Evolutionary conservation across 116 monocot genomes (phyloP).

Genomic region (Posidonia oceanica): DNA sequence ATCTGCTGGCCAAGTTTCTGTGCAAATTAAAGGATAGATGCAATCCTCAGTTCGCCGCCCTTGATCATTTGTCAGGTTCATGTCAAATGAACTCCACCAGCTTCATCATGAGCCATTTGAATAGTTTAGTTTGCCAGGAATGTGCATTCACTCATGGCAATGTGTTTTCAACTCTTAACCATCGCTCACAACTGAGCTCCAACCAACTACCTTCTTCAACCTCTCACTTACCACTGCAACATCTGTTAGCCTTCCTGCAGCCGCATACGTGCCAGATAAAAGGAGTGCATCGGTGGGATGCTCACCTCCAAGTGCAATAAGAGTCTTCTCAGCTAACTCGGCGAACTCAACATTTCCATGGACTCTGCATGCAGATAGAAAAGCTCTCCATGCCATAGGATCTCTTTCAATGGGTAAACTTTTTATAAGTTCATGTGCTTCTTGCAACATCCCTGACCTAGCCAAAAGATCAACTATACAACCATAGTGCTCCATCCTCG

Average conservation of each 20-base stretch:
- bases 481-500: slow-evolving; percentile 47
- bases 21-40: too few relatives aligned
- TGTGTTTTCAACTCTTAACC: background rate
- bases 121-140: too few relatives aligned
- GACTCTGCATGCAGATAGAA: slow-evolving; percentile 47
- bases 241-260: slow-evolving; percentile 20
- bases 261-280: slow-evolving; percentile 21
- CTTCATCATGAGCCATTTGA: too few relatives aligned
- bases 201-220: slow-evolving; percentile 33
- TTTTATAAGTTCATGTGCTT: slow-evolving; percentile 41
- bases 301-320: slow-evolving; percentile 23
- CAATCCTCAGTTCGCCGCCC: too few relatives aligned
- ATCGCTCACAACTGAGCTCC: slow-evolving; percentile 26
- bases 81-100: too few relatives aligned
- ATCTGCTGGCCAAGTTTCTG: too few relatives aligned
- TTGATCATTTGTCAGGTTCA: too few relatives aligned
- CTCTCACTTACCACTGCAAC: slow-evolving; percentile 9
- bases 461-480: slow-evolving; percentile 41
- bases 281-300: slow-evolving; percentile 38
- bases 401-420: slow-evolving; percentile 22
- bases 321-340: slow-evolving; percentile 12
- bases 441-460: slow-evolving; percentile 43
- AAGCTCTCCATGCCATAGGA: slow-evolving; percentile 49
- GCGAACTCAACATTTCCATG: slow-evolving; percentile 30
- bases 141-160: background rate